Conservation (phyloP, 169 alveolate genomes). For the Prorocentrum cordatum region DNA sequence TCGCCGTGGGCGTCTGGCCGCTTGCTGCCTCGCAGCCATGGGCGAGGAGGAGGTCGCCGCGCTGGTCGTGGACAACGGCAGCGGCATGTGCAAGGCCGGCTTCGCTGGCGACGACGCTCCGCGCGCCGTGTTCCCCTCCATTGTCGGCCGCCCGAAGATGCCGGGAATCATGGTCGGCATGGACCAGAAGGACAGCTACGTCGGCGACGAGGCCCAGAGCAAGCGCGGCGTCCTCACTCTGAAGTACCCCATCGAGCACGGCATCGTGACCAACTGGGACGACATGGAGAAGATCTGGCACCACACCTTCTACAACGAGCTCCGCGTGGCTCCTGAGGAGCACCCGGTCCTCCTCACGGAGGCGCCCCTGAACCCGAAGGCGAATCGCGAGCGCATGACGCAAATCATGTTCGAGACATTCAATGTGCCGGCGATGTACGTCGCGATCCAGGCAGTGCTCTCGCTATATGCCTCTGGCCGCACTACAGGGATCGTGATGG, state of each 20-base stretch:
- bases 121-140: slow-evolving; percentile 95
- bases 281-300: slow-evolving; percentile 97
- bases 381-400: slow-evolving; percentile 93
- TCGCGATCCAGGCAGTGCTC: slow-evolving; percentile 83
- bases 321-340: slow-evolving; percentile 93
- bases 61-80: slow-evolving; percentile 97
- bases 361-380: slow-evolving; percentile 95
- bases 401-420: slow-evolving; percentile 95
- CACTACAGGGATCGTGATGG: slow-evolving; percentile 96
- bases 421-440: slow-evolving; percentile 94
- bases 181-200: slow-evolving; percentile 93
- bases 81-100: slow-evolving; percentile 99
- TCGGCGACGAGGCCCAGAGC: slow-evolving; percentile 97
- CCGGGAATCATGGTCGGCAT: slow-evolving; percentile 92
- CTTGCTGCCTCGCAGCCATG: no score
- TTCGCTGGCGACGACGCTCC: slow-evolving; percentile 99
- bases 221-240: slow-evolving; percentile 91
- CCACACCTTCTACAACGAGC: slow-evolving; percentile 94
- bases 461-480: slow-evolving; percentile 96
- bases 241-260: slow-evolving; percentile 94
- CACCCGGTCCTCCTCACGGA: slow-evolving; percentile 93
- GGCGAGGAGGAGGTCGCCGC: slow-evolving; percentile 17
- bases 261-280: slow-evolving; percentile 96
- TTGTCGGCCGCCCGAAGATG: slow-evolving; percentile 93
- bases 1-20: no score